Percentiles rank a stretch among this genome's conserved stretches.
Conservation (phyloP, 768 basidiomycete genomes). For the Suillus clintonianus region DNA sequence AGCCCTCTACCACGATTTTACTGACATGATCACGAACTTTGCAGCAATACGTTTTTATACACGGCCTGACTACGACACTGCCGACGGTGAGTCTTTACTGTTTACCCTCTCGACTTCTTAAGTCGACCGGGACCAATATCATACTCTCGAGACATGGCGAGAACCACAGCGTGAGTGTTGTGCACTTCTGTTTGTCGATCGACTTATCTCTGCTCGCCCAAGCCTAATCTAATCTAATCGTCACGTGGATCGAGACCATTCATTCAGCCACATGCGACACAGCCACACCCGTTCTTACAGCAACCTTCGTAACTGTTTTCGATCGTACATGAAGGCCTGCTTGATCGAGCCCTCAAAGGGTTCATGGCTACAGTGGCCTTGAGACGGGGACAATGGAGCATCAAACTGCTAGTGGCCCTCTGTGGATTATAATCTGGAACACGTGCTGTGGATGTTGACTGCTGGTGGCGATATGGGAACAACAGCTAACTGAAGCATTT, state of each 20-base stretch:
- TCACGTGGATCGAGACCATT: neutral
- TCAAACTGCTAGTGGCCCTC: neutral
- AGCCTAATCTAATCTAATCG: conserved; percentile 3
- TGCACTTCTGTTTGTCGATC: no score
- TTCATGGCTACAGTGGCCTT: neutral
- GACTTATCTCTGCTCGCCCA: neutral
- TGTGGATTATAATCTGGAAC: neutral
- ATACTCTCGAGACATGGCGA: neutral
- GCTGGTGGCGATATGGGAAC: neutral
- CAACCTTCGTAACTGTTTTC: neutral
- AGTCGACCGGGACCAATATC: neutral
- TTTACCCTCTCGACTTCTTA: neutral
- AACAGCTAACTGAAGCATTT: neutral
- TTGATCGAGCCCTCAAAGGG: neutral
- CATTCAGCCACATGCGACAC: no score
- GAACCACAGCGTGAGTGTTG: no score
- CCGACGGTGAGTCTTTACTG: neutral
- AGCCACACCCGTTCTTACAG: no score
- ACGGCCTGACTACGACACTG: neutral
- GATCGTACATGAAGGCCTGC: neutral
- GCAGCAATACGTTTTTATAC: neutral
- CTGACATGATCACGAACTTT: neutral
- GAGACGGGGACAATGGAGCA: neutral
- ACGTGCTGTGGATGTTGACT: neutral
- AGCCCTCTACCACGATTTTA: no score